Evolutionary conservation across 2,329 filamentous ascomycete species (phyloP).

Genomic region (Corinectria fuckeliana): DNA sequence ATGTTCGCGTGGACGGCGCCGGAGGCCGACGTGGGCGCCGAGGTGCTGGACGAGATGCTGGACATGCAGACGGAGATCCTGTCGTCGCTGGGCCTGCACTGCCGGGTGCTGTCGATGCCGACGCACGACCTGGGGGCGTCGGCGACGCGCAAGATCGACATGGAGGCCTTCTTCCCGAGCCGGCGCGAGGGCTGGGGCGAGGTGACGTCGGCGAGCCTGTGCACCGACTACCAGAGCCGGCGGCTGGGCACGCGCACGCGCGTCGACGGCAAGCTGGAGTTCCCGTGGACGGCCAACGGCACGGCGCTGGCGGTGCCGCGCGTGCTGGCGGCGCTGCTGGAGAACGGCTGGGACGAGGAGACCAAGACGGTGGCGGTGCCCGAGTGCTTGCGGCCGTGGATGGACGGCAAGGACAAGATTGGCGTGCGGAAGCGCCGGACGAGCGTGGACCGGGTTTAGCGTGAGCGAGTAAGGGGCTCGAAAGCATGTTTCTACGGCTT

Average conservation of each 20-base stretch:
- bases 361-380: conserved; percentile 75
- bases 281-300: conserved; percentile 91
- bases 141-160: conserved; percentile 86
- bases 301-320: conserved; percentile 92
- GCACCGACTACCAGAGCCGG: conserved; percentile 92
- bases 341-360: conserved; percentile 85
- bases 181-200: conserved; percentile 81
- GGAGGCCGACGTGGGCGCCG: conserved; percentile 53
- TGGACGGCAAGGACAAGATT: conserved; percentile 77
- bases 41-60: conserved; percentile 84
- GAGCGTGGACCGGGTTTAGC: conserved; percentile 40
- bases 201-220: conserved; percentile 87
- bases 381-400: conserved; percentile 79
- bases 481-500: not conserved
- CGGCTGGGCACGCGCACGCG: conserved; percentile 79
- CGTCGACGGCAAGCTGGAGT: conserved; percentile 63
- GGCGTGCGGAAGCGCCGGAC: conserved; percentile 44
- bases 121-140: conserved; percentile 86
- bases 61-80: conserved; percentile 87
- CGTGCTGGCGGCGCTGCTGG: conserved; percentile 85
- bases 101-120: conserved; percentile 93
- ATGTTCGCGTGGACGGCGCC: conserved; percentile 91
- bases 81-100: conserved; percentile 76
- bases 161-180: conserved; percentile 93
- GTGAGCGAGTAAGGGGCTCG: no score